These are phyloP conservation scores for Colletotrichum magnum DNA, from an alignment of 2,329 filamentous ascomycete species.

Conservation along the genomic window DNA sequence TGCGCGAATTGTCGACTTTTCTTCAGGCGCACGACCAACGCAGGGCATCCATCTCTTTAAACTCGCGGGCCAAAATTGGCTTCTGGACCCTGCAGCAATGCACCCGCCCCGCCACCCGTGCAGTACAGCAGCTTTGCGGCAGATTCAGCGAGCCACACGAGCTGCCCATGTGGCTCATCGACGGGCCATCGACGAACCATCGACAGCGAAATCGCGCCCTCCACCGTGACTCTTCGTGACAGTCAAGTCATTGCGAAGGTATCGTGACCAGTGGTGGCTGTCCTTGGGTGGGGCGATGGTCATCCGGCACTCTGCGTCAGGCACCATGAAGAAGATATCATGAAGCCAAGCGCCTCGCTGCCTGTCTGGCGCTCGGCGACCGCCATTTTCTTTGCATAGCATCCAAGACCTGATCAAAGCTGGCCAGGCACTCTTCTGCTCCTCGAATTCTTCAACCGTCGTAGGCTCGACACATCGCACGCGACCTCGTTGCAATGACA, in stretches of 20 bases:
- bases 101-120: conserved; percentile 2
- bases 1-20: conserved; percentile 7
- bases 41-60: background rate
- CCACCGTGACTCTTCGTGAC: conserved; percentile 8
- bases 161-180: conserved; percentile 39
- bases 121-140: background rate
- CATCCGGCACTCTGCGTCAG: background rate
- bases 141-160: conserved; percentile 24
- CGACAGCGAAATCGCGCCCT: background rate
- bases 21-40: background rate
- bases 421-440: background rate
- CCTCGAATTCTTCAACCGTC: background rate
- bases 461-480: background rate
- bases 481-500: conserved; percentile 10
- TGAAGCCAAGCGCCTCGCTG: conserved; percentile 22
- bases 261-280: background rate
- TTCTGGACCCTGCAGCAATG: conserved; percentile 32
- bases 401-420: background rate
- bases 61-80: conserved; percentile 15
- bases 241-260: background rate
- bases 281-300: background rate
- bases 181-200: conserved; percentile 20
- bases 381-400: background rate
- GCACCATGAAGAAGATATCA: conserved; percentile 23
- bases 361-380: background rate